These are phyloP conservation scores for Priceomyces medius DNA, from an alignment of 805 yeast species.

Conservation along the genomic window DNA sequence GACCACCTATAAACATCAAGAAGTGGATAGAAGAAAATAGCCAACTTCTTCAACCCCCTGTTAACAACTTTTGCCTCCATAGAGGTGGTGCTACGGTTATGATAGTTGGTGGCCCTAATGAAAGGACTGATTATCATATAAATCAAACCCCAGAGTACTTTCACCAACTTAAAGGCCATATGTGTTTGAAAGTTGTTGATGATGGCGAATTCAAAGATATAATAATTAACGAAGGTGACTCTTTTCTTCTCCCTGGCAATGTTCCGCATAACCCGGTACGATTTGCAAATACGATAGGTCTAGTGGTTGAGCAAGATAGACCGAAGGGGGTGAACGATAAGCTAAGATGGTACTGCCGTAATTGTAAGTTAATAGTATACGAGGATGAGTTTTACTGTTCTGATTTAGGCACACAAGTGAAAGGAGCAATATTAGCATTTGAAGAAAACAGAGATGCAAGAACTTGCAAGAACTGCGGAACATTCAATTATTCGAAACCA, in stretches of 20 bases:
- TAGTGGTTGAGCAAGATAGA: slow-evolving; percentile 90
- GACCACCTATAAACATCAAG: slow-evolving; percentile 71
- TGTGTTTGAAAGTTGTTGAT: slow-evolving; percentile 78
- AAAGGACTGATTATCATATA: slow-evolving; percentile 87
- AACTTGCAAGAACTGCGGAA: slow-evolving; percentile 75
- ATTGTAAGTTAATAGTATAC: slow-evolving; percentile 63
- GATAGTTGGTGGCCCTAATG: slow-evolving; percentile 97
- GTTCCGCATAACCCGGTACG: slow-evolving; percentile 90
- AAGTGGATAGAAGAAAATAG: slow-evolving; percentile 80
- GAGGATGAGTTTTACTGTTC: slow-evolving; percentile 70
- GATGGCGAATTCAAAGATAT: slow-evolving; percentile 72
- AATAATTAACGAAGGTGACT: slow-evolving; percentile 77
- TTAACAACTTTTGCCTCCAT: slow-evolving; percentile 85
- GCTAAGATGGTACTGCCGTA: slow-evolving; percentile 83
- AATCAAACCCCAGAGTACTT: slow-evolving; percentile 96
- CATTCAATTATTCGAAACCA: slow-evolving; percentile 67
- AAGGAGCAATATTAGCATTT: slow-evolving; percentile 71
- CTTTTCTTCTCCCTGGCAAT: slow-evolving; percentile 82
- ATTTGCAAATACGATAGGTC: slow-evolving; percentile 80
- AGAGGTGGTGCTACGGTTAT: slow-evolving; percentile 90
- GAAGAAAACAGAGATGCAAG: slow-evolving; percentile 61
- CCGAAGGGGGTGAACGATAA: slow-evolving; percentile 69
- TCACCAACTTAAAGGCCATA: slow-evolving; percentile 80
- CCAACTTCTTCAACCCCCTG: slow-evolving; percentile 83
- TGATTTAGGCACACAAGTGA: slow-evolving; percentile 89